Evolutionary conservation across 805 yeast species (phyloP), one percentile per base, ranked within the genome.

Genomic region (Kuraishia molischiana): DNA sequence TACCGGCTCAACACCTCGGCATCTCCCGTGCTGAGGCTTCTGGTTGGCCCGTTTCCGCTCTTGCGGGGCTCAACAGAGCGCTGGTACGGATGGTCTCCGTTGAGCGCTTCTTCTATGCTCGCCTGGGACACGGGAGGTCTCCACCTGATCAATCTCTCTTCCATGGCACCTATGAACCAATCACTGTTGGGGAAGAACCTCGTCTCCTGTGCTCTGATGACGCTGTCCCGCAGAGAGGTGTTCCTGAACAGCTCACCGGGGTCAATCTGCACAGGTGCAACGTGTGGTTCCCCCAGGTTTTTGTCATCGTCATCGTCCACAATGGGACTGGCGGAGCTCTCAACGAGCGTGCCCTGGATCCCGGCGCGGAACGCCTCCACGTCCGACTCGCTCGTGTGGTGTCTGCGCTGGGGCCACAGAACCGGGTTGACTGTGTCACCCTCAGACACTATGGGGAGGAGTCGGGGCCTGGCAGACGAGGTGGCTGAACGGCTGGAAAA

Each of bases 91-190:
- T 62, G 67, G 8, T 39, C 45, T 1, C 64, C 65, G 29, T 47
- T 50, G 29, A 63, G 42, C 9, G 56, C 47, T 19, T 50, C 55
- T 21, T 50, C 56, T 14, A 35, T 19, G 26, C 17, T 49, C 29
- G 46, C 46, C 18, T 52, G 48, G 11, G 56, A 45, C 24, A 40
- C 47, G 3, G 61, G 50, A 3, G 63, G 52, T 29, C 58, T 49
- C 62, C 63, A 63, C 19, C 66, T 49, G 1, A 58, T 47, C 28
- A 64, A 41, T 34, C 56, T 49, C 9, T 59, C 61, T 37, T 62
- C 67, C 66, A 62, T 59, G 29, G 44, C 41, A 9, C 52, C 54
- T 21, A 50, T 41, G 5, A 58, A 38, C 32, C 49, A 43, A 38
- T 47, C 52, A 14, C 38, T 36, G 3, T 47, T 34, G 1, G 64